phyloP scores from a whole-genome alignment of 345 rosid genomes.

The Aurinia saxatilis region DNA sequence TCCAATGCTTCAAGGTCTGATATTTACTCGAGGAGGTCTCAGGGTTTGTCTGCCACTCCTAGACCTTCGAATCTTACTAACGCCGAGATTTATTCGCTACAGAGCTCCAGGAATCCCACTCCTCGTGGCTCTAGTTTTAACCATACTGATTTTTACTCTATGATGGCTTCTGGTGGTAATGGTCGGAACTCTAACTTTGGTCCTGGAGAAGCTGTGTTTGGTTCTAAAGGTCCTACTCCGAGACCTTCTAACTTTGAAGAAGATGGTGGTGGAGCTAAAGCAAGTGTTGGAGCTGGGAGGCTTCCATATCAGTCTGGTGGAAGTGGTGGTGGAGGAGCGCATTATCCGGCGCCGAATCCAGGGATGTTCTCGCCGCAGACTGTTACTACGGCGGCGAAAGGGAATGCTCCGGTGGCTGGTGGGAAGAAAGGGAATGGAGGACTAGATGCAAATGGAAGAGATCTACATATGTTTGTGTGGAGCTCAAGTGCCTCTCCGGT shows the following conservation, averaged over 20 bases:
- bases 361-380: constrained; percentile 77
- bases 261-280: constrained; percentile 31
- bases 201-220: constrained; percentile 52
- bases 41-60: constrained; percentile 37
- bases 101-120: constrained; percentile 36
- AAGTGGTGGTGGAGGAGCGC: constrained; percentile 40
- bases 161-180: constrained; percentile 30
- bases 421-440: constrained; percentile 45
- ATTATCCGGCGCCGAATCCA: constrained; percentile 93
- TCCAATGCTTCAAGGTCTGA: constrained; percentile 38
- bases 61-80: constrained; percentile 42
- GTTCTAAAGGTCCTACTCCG: constrained; percentile 74
- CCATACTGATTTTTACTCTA: constrained; percentile 39
- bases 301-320: constrained; percentile 38
- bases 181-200: constrained; percentile 72
- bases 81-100: constrained; percentile 46
- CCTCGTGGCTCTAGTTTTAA: constrained; percentile 51
- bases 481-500: constrained; percentile 96
- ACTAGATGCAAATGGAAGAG: constrained; percentile 51
- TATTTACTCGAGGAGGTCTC: constrained; percentile 36
- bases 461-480: constrained; percentile 98
- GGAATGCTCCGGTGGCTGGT: constrained; percentile 17
- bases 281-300: constrained; percentile 32
- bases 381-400: constrained; percentile 22
- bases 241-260: constrained; percentile 86